Evolutionary conservation across 2,329 filamentous ascomycete species (phyloP), one percentile per base, ranked within the genome.

Genomic region (Berkeleyomyces rouxiae): DNA sequence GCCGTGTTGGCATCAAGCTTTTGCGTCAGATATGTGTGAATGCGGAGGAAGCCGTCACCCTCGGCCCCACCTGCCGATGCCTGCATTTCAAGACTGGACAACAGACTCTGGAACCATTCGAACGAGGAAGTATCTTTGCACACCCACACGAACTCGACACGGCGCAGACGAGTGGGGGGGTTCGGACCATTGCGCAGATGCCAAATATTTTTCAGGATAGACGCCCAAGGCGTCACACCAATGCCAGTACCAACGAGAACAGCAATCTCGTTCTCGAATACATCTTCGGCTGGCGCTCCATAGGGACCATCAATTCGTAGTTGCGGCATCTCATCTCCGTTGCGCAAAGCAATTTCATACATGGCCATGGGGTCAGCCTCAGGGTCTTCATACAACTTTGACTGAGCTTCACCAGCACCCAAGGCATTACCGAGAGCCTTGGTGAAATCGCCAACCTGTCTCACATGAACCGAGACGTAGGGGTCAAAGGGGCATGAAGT

Each of bases 81-180:
- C 70, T 95, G 90, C 44, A 82, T 77, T 73, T 95, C 90, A 23
- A 95, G 83, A 1, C 86, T 90, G 1, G 86, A 87, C 13, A 95
- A 80, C 0, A 95, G 82, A 1, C 85, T 86, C 71, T 95, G 90
- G 77, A 95, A 95, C 90, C 90, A 95, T 75, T 95, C 90, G 70
- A 95, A 95, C 0, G 88, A 92, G 36, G 80, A 85, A 0, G 89
- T 93, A 70, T 93, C 88, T 71, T 86, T 90, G 79, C 89, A 95
- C 58, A 95, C 83, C 90, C 90, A 95, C 75, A 95, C 90, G 74
- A 95, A 95, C 72, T 95, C 90, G 13, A 95, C 89, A 71, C 90
- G 83, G 63, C 88, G 85, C 58, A 95, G 82, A 70, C 89, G 86
- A 58, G 81, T 83, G 0, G 89, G 88, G 31, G 88, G 86, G 74